Evolutionary conservation across 2,329 filamentous ascomycete species (phyloP), one percentile per base, ranked within the genome.

Genomic region (Chalara sp.): DNA sequence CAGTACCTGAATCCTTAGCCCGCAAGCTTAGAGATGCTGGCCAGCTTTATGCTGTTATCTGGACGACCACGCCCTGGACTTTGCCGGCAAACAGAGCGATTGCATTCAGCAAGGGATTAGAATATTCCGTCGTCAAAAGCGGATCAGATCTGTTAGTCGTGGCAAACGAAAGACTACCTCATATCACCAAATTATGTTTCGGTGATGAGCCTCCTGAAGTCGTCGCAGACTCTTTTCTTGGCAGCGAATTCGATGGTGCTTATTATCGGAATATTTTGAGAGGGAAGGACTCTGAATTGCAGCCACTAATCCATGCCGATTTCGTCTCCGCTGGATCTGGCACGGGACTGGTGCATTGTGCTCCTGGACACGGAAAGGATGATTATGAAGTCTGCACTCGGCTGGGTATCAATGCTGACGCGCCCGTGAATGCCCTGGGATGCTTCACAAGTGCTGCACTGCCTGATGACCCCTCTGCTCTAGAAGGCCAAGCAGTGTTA

Each of bases 51-150:
- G 89, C 87, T n/a, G 78, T 93, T n/a, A 88, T 97, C 47, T 99
- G 93, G 93, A 99, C 93, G 2, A 99, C 93, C 0, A 99, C 93
- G 1, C 93, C 93, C 0, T 99, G 93, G 93, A 99, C 93, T 0
- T 73, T 99, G 5, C 92, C 93, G 0, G 91, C 92, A 2, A 99
- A 99, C 66, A 83, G 82, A 64, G 91, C 89, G 0, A 90, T 99
- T 65, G 91, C 89, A 2, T 78, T 97, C 35, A 83, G 89, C 60
- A 72, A 79, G 6, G 81, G 87, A 39, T 70, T 97, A 54, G 73
- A 81, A 42, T 99, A 97, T 65, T 75, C 76, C 4, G 68, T 95
- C 21, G 72, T 95, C 37, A 72, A 76, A 49, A 72, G 78, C 1
- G 72, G 73, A 0, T 66, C 66, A 0, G 74, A 83, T 57, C 81